phyloP scores from a whole-genome alignment of 2,329 filamentous ascomycete genomes.

The Aspergillus cejpii region DNA sequence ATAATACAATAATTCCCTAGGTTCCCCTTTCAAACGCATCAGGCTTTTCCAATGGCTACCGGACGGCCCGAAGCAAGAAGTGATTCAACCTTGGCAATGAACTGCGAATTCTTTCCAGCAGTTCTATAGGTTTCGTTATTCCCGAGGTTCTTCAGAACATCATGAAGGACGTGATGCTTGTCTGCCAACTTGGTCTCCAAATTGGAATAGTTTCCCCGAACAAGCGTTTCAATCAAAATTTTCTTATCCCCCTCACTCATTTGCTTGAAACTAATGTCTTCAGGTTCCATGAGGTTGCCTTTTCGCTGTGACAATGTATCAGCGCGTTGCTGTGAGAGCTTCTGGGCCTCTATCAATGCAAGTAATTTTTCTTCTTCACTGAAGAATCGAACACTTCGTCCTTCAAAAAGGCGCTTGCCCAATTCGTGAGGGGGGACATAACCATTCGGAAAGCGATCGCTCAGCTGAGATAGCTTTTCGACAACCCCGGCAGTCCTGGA shows the following conservation, averaged over 20 bases:
- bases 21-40: slow-evolving; percentile 7
- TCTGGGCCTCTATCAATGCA: slow-evolving; percentile 32
- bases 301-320: slow-evolving; percentile 33
- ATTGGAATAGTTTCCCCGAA: slow-evolving; percentile 32
- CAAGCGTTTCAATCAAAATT: slow-evolving; percentile 27
- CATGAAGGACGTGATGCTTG: slow-evolving; percentile 25
- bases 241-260: slow-evolving; percentile 23
- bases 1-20: slow-evolving; percentile 12
- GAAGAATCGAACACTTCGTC: slow-evolving; percentile 35
- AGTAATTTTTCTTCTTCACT: slow-evolving; percentile 34
- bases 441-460: slow-evolving; percentile 32
- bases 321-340: slow-evolving; percentile 28
- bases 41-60: slow-evolving; percentile 18
- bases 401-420: slow-evolving; percentile 32
- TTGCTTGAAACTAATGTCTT: slow-evolving; percentile 24
- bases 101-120: slow-evolving; percentile 30
- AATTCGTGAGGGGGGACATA: slow-evolving; percentile 34
- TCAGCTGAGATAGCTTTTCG: slow-evolving; percentile 32
- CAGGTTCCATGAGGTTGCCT: slow-evolving; percentile 34
- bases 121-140: slow-evolving; percentile 40
- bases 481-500: slow-evolving; percentile 26
- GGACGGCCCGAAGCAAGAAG: slow-evolving; percentile 26
- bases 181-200: slow-evolving; percentile 9
- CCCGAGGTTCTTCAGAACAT: slow-evolving; percentile 32
- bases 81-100: slow-evolving; percentile 36